These are phyloP conservation scores for Lactarius trivialis DNA, from an alignment of 768 basidiomycete genomes.

Conservation along the genomic window DNA sequence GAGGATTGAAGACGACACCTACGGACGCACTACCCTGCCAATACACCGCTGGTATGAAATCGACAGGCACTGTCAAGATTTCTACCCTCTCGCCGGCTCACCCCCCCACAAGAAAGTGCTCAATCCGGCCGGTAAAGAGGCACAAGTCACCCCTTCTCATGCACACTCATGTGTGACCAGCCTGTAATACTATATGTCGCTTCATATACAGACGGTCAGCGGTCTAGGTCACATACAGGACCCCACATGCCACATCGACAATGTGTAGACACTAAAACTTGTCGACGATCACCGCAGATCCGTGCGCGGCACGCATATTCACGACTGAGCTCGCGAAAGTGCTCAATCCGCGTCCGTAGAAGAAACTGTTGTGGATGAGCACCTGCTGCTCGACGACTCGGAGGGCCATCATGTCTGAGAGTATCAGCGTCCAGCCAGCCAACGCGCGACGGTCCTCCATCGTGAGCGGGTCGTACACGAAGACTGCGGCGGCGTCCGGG, in stretches of 20 bases:
- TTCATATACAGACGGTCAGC: too few relatives aligned
- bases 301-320: conserved; percentile 33
- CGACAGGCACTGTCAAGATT: too few relatives aligned
- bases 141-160: too few relatives aligned
- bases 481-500: conserved; percentile 33
- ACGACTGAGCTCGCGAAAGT: conserved; percentile 36
- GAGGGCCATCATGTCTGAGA: conserved; percentile 39
- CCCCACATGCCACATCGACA: neutral
- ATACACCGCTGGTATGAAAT: too few relatives aligned
- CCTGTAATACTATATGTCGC: too few relatives aligned
- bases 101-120: too few relatives aligned
- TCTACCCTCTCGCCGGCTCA: too few relatives aligned
- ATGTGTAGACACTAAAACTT: neutral
- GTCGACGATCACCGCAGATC: conserved; percentile 32
- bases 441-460: conserved; percentile 33
- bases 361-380: conserved; percentile 32
- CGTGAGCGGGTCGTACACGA: conserved; percentile 39
- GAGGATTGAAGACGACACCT: too few relatives aligned
- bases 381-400: conserved; percentile 38
- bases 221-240: neutral
- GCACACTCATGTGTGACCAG: too few relatives aligned
- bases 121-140: too few relatives aligned
- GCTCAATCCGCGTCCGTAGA: conserved; percentile 35
- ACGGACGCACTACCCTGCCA: too few relatives aligned
- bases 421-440: conserved; percentile 38